Evolutionary conservation across 2,329 filamentous ascomycete species (phyloP), one percentile per base, ranked within the genome.

Genomic region (Colletotrichum endophyticum): DNA sequence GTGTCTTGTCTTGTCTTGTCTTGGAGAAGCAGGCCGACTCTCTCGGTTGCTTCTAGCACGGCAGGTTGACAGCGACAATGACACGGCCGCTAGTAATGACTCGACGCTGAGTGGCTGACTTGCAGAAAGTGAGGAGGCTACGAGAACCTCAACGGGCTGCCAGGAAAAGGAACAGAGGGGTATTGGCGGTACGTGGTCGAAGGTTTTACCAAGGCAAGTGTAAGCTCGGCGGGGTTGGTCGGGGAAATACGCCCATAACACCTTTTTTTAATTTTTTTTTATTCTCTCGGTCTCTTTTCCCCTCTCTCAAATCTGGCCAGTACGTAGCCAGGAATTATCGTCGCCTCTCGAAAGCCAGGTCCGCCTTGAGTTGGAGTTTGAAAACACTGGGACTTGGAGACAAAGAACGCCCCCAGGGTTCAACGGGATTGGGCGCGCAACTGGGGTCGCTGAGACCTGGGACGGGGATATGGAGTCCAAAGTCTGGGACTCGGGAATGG

Each of bases 51-150:
- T 49, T 49, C 39, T 49, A 49, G 39, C 39, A 49, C 39, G 19
- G 9, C 39, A 49, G 39, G 67, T 32, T 56, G 59, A 27, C 61
- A 57, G 39, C n/a, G 25, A 53, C 30, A 76, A 62, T 76, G 73
- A 69, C 73, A 73, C 70, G 56, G 36, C n/a, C 73, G 66, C 73
- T 76, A 73, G 73, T 76, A 76, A 76, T 73, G 56, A 44, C 36
- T 61, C 59, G 64, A 73, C 49, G 63, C 32, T 73, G 64, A 76
- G 73, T 76, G 73, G 73, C 57, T 69, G 30, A 19, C 63, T 49
- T 49, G 34, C 5, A 19, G 27, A 63, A 27, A 70, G 9, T 30
- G 53, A 25, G 27, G 22, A 15, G 16, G 28, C n/a, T 19, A 27
- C 22, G 34, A 71, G 70, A 73, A 69, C 57, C 70, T 73, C 73